phyloP scores from a whole-genome alignment of 306 rosid genomes.

The Pachyrhizus erosus region DNA sequence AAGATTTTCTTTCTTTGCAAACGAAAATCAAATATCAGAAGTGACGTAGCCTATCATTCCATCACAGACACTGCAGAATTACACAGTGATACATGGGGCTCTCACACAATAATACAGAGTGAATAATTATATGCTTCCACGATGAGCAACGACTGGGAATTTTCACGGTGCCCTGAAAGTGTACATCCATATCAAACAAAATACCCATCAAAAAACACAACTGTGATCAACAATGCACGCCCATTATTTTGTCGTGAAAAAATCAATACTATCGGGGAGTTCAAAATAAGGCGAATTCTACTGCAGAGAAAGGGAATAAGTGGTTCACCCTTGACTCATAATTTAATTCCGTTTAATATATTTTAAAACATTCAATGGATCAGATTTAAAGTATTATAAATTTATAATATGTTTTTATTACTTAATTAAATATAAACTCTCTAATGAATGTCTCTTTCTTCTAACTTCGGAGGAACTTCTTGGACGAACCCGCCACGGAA shows the following conservation, averaged over 20 bases:
- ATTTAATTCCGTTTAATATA: too few relatives aligned
- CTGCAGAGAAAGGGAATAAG: too few relatives aligned
- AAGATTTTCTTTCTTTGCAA: too few relatives aligned
- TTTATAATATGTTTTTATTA: too few relatives aligned
- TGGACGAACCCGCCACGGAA: too few relatives aligned
- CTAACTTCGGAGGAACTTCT: too few relatives aligned
- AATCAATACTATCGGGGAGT: neutral
- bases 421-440: too few relatives aligned
- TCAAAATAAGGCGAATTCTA: too few relatives aligned
- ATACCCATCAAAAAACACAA: neutral
- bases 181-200: neutral
- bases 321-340: too few relatives aligned
- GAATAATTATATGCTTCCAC: neutral
- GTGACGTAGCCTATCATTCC: neutral
- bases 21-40: neutral
- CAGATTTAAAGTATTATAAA: too few relatives aligned
- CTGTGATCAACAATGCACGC: neutral
- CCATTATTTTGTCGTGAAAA: neutral
- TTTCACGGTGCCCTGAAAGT: neutral
- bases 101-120: neutral
- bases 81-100: neutral
- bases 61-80: neutral
- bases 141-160: neutral
- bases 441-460: too few relatives aligned
- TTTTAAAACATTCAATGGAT: too few relatives aligned